Percentiles rank a stretch among this genome's conserved stretches.
phyloP scores from a whole-genome alignment of 2,329 filamentous ascomycete species.

The Aspergillus tamarii region DNA sequence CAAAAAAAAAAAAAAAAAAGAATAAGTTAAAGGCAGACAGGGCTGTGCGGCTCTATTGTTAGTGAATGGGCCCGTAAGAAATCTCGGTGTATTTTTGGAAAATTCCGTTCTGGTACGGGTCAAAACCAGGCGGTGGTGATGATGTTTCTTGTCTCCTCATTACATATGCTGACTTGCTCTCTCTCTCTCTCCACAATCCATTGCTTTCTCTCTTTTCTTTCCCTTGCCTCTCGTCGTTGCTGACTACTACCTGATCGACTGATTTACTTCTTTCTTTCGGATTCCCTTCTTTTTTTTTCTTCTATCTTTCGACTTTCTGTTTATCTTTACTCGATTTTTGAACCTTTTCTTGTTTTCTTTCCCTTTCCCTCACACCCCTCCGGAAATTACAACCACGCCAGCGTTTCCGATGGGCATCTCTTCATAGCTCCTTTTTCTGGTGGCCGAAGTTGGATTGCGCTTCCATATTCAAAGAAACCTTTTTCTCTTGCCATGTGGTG shows the following conservation, averaged over 20 bases:
- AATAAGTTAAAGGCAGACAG: background rate
- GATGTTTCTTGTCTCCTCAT: background rate
- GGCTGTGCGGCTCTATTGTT: constrained; percentile 2
- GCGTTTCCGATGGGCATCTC: constrained; percentile 1
- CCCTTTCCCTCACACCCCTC: background rate
- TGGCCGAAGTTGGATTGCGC: background rate
- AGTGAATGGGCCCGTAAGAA: background rate
- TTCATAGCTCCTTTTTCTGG: background rate
- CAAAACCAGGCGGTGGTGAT: background rate
- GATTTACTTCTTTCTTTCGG: background rate
- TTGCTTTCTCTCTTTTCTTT: background rate
- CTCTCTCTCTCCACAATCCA: background rate
- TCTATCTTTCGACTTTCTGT: background rate
- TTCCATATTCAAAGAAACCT: background rate
- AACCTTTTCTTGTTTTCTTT: background rate
- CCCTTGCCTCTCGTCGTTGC: background rate
- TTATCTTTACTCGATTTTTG: background rate
- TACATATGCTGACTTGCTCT: background rate
- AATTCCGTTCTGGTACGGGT: background rate
- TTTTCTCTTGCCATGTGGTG: constrained; percentile 3
- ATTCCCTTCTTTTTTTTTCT: background rate
- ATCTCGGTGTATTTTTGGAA: background rate
- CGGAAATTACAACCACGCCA: background rate
- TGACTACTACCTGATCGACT: background rate
- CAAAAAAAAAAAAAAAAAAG: background rate